Conservation (phyloP, 2,329 filamentous ascomycete species). For the Phyllosticta citriasiana region DNA sequence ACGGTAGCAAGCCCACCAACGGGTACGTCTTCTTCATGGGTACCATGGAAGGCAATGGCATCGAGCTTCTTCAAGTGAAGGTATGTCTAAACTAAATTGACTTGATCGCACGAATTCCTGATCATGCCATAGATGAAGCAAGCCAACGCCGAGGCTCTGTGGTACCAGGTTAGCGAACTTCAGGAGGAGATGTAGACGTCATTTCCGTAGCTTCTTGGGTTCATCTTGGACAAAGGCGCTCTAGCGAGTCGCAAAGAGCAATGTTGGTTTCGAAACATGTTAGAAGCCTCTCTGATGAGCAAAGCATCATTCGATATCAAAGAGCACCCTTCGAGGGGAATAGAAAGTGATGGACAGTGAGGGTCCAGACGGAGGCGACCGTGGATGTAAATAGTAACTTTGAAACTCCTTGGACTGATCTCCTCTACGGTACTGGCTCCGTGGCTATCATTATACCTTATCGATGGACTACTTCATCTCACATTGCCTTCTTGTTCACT, state of each 20-base stretch:
- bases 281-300: background rate
- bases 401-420: background rate
- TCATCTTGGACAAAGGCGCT: background rate
- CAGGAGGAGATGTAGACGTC: constrained; percentile 27
- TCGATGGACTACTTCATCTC: background rate
- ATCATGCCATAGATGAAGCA: constrained; percentile 29
- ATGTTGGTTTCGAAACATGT: background rate
- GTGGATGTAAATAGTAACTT: background rate
- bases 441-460: background rate
- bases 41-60: constrained; percentile 41
- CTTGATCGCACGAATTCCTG: background rate
- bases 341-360: background rate
- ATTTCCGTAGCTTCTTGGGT: background rate
- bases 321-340: background rate
- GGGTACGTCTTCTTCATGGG: constrained; percentile 59
- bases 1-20: constrained; percentile 54
- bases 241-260: background rate
- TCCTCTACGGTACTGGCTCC: background rate
- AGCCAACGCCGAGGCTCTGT: constrained; percentile 37
- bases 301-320: background rate
- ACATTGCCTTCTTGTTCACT: background rate
- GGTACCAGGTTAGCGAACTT: constrained; percentile 32
- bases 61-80: constrained; percentile 47
- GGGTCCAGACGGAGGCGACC: background rate
- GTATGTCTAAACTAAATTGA: constrained; percentile 29